A percentile compares a stretch with the other conserved stretches of the same genome.
These are phyloP conservation scores for Plantago coronopus DNA, from an alignment of 305 asterid species.

Conservation along the genomic window DNA sequence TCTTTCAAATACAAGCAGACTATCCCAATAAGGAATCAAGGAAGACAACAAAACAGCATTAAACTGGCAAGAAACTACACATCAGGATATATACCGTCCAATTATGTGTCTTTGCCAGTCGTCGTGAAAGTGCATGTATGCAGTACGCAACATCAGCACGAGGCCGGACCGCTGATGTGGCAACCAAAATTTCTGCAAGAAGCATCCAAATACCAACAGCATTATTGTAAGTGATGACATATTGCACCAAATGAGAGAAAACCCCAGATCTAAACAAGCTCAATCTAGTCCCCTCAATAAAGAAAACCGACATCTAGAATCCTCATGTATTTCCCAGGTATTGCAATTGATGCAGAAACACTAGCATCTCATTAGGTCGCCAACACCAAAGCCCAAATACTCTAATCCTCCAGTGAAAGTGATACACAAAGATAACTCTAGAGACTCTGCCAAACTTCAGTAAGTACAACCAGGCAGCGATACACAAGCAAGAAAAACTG, in stretches of 20 bases:
- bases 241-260: constrained; percentile 19
- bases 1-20: constrained; percentile 4
- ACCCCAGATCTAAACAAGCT: constrained; percentile 7
- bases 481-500: neutral
- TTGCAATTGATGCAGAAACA: neutral
- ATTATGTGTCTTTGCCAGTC: constrained; percentile 91
- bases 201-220: constrained; percentile 37
- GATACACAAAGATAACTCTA: neutral
- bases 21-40: constrained; percentile 1
- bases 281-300: constrained; percentile 5
- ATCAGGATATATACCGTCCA: constrained; percentile 79
- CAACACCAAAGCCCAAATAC: constrained; percentile 17
- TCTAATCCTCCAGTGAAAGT: constrained; percentile 1
- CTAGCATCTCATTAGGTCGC: neutral
- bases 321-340: constrained; percentile 1
- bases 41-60: constrained; percentile 9
- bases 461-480: neutral
- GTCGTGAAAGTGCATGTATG: constrained; percentile 82
- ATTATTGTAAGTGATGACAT: constrained; percentile 34
- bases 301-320: constrained; percentile 16
- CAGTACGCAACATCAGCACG: constrained; percentile 96
- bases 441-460: constrained; percentile 1
- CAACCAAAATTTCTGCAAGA: constrained; percentile 86
- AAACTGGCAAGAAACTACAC: constrained; percentile 15
- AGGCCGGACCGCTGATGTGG: constrained; percentile 83